Evolutionary conservation across 192 early-diverging fungal species (phyloP), one percentile per base, ranked within the genome.

Genomic region (Pecoramyces ruminantium): DNA sequence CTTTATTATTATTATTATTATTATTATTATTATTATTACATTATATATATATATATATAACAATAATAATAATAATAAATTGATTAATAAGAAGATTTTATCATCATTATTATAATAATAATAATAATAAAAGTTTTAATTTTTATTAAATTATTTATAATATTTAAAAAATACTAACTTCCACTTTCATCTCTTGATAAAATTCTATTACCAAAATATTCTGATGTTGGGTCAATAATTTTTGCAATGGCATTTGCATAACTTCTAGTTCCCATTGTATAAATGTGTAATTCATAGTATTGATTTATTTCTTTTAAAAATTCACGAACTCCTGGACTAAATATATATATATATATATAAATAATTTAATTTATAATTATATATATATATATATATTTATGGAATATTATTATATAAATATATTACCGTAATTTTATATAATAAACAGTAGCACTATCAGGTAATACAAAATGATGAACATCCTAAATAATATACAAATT

Each of bases 231-330:
- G 82, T 99, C 98, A 77, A 99, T 91, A 3, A 92, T 88, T 29
- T 90, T 87, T 0, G 95, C 94, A 3, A 99, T 93, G 1, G 93
- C 92, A 34, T 93, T 88, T 30, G 98, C 98, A 85, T 99, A 99
- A 28, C 91, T 88, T 16, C 96, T 89, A 2, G 96, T 95, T 30
- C 98, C 98, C 96, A 98, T 97, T 2, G 98, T 99, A 85, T 99
- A 99, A 79, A 99, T 96, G 84, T 99, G 98, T 83, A 98, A 86
- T 86, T 99, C 98, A 83, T 94, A 99, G 13, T 92, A 30, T 79
- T 90, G 80, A 1, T 88, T 84, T 14, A 96, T 83, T 77, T 87
- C 83, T 78, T 88, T 84, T 29, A 99, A 84, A 83, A 99, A 98
- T 30, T 92, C 89, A 29, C 86, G 87, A 21, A 96, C 88, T 4